Base-by-base conservation (phyloP, 1,284 basidiomycete genomes). In the Ustilago tritici region DNA sequence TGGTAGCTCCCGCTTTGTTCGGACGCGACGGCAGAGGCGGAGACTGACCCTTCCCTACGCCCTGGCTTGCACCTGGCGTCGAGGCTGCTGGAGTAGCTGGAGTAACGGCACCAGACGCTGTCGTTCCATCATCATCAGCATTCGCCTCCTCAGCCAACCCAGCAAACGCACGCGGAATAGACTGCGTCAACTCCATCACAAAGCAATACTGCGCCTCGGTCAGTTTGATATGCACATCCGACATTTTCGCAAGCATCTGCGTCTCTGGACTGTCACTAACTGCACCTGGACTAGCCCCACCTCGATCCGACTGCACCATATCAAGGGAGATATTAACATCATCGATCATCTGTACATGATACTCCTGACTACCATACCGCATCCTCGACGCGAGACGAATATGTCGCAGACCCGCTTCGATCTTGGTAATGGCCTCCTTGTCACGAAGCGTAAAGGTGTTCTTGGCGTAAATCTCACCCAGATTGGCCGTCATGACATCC, bases 171-270 rank as follows among this genome's bases (percentile, higher is more conserved):
- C 90, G 89, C 6, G 94, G 93, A 55, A 98, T 91, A 1, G 93
- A 91, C 79, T 91, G 90, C 0, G 90, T 89, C 1, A 99, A 87
- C 32, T 88, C 88, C 78, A 98, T 90, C 35, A 98, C 87, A 53
- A 94, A 89, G 52, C 89, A 88, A 85, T 97, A 98, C 87, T 99
- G 97, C n/a, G 90, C 88, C 85, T 98, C 93, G 1, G 95, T 98
- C 64, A 99, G 88, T 76, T 93, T 91, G 71, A 99, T 88, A 80
- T 92, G 93, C 84, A 99, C 91, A 82, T 98, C 95, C 1, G 95
- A 95, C 84, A 98, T 92, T 73, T 90, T 90, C 57, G 95, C 88
- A 5, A 88, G 84, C 65, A 94, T 87, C 70, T 76, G 87, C 50
- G 70, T 81, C 31, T 80, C 79, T 11, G 82, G 74, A 35, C 72